Percentiles rank a stretch among this genome's conserved stretches.
Evolutionary conservation across 2,329 filamentous ascomycete species (phyloP).

Genomic region (Xylaria sp.): DNA sequence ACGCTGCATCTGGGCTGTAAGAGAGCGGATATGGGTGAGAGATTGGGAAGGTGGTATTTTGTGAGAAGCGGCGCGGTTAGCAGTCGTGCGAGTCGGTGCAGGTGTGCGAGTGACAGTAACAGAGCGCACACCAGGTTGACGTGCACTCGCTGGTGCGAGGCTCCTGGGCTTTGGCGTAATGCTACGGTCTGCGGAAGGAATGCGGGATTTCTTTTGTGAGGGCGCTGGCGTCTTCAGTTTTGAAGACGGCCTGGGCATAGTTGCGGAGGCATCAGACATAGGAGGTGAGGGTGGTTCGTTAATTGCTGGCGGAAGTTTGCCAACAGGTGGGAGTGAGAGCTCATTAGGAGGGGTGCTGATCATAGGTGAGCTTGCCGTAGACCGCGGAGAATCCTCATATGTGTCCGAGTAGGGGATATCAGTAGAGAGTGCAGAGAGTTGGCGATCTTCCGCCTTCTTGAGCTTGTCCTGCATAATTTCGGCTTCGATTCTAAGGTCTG

Average conservation of each 20-base stretch:
- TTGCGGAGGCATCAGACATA: constrained; percentile 84
- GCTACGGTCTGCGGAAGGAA: constrained; percentile 66
- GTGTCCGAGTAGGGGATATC: constrained; percentile 76
- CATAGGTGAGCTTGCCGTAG: constrained; percentile 91
- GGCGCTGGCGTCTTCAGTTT: constrained; percentile 53
- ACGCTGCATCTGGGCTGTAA: constrained; percentile 97
- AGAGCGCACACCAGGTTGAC: constrained; percentile 56
- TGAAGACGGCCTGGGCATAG: constrained; percentile 63
- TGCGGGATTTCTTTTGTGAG: constrained; percentile 59
- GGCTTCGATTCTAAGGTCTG: constrained; percentile 92
- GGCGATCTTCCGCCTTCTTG: constrained; percentile 72
- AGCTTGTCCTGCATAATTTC: constrained; percentile 96
- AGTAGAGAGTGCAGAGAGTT: constrained; percentile 69
- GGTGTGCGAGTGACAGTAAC: constrained; percentile 61
- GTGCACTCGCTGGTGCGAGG: constrained; percentile 52
- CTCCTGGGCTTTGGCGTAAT: constrained; percentile 64
- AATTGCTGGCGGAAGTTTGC: constrained; percentile 70
- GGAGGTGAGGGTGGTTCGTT: constrained; percentile 93
- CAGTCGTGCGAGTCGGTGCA: constrained; percentile 60
- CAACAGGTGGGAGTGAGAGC: constrained; percentile 65
- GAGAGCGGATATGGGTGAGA: constrained; percentile 88
- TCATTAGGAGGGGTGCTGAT: constrained; percentile 86
- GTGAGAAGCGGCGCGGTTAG: constrained; percentile 58
- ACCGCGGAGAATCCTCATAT: constrained; percentile 80
- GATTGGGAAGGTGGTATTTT: constrained; percentile 72